phyloP scores from a whole-genome alignment of 2,329 filamentous ascomycete species.

The Plectosphaerella plurivora region DNA sequence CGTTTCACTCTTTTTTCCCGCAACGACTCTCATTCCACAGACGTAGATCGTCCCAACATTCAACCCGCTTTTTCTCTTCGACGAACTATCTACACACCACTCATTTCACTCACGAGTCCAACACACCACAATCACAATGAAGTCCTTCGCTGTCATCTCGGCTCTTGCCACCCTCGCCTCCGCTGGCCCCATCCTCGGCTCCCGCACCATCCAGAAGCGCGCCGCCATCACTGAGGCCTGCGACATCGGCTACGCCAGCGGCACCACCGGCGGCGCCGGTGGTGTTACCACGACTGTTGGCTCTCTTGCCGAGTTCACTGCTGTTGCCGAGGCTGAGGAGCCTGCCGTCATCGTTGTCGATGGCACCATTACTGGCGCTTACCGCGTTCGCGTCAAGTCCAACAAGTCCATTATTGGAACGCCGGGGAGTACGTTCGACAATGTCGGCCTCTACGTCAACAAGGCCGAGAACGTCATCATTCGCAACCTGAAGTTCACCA shows the following conservation, averaged over 20 bases:
- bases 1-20: conserved; percentile 8
- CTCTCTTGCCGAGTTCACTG: conserved; percentile 39
- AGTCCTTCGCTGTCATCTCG: conserved; percentile 23
- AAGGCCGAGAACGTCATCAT: conserved; percentile 55
- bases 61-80: neutral
- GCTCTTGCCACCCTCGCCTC: conserved; percentile 21
- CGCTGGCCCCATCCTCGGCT: conserved; percentile 20
- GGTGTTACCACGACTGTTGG: conserved; percentile 48
- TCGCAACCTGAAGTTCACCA: conserved; percentile 56
- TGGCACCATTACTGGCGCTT: conserved; percentile 32
- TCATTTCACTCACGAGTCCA: neutral
- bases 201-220: conserved; percentile 20
- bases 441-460: conserved; percentile 49
- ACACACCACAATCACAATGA: conserved; percentile 17
- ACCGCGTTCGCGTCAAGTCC: conserved; percentile 34
- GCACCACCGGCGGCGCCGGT: conserved; percentile 46
- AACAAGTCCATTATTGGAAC: conserved; percentile 43
- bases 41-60: conserved; percentile 11
- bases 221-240: conserved; percentile 30
- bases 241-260: conserved; percentile 29
- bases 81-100: conserved; percentile 1
- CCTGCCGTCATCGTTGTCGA: conserved; percentile 35
- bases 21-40: conserved; percentile 4
- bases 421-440: conserved; percentile 30
- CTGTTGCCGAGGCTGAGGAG: conserved; percentile 39